Percentiles rank a stretch among this genome's conserved stretches.
These are phyloP conservation scores for Lentinula edodes DNA, from an alignment of 768 basidiomycete species.

Conservation along the genomic window DNA sequence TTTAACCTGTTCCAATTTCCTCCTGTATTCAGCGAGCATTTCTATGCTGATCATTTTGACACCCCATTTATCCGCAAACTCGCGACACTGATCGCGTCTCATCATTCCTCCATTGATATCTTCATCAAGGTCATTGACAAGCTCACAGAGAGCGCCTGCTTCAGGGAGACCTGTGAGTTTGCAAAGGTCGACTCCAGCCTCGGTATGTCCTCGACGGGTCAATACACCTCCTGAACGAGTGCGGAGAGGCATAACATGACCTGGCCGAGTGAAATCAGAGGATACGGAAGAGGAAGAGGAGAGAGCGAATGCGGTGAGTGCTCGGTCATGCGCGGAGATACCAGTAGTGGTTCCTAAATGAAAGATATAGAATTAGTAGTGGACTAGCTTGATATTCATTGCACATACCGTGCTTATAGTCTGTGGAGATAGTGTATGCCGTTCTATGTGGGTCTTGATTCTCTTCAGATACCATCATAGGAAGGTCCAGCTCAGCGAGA, in stretches of 20 bases:
- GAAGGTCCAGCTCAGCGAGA: constrained; percentile 72
- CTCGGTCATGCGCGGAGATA: constrained; percentile 94
- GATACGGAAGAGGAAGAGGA: constrained; percentile 52
- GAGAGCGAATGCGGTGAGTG: constrained; percentile 79
- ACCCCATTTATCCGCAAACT: constrained; percentile 87
- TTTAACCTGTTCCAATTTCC: constrained; percentile 9
- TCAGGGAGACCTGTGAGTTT: constrained; percentile 57
- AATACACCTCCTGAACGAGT: constrained; percentile 83
- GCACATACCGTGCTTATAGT: constrained; percentile 80
- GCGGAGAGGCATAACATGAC: constrained; percentile 92
- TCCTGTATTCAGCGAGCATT: constrained; percentile 56
- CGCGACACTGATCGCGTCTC: constrained; percentile 86
- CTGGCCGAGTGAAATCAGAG: constrained; percentile 83
- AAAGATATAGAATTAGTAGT: background rate
- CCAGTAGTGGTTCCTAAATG: constrained; percentile 83
- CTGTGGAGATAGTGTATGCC: constrained; percentile 94
- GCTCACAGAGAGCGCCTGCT: constrained; percentile 87
- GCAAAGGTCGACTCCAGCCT: constrained; percentile 86
- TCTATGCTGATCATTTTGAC: constrained; percentile 95
- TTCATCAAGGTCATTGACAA: constrained; percentile 97
- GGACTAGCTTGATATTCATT: background rate
- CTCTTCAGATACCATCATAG: constrained; percentile 84
- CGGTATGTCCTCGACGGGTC: constrained; percentile 90
- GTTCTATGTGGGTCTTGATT: constrained; percentile 91
- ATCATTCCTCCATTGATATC: constrained; percentile 88